These are phyloP conservation scores for Funneliformis geosporum DNA, from an alignment of 192 early-diverging fungal genomes.

Conservation along the genomic window DNA sequence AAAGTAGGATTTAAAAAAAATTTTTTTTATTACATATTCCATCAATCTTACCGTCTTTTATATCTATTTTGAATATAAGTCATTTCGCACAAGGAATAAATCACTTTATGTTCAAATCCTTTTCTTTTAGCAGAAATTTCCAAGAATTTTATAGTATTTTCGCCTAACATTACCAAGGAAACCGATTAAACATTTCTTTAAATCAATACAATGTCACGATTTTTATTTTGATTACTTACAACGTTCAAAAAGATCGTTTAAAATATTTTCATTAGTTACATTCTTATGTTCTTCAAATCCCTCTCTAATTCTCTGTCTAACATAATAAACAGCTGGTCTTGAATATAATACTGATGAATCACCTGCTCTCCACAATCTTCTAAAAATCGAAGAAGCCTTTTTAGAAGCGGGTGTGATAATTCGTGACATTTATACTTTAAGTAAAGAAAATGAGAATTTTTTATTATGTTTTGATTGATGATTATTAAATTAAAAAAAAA, in stretches of 20 bases:
- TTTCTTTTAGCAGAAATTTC: neutral
- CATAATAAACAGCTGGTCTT: slow-evolving; percentile 10
- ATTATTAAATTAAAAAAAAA: no score
- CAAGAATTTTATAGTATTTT: slow-evolving; percentile 15
- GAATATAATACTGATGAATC: slow-evolving; percentile 21
- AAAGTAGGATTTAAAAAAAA: neutral
- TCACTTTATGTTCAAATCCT: slow-evolving; percentile 13
- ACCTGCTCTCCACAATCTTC: slow-evolving; percentile 14
- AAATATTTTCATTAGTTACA: neutral
- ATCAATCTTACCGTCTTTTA: neutral
- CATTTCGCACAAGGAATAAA: slow-evolving; percentile 12
- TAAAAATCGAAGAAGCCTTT: neutral
- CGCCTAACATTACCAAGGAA: neutral
- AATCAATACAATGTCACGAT: neutral
- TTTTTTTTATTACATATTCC: neutral
- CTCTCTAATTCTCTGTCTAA: neutral
- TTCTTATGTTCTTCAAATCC: slow-evolving; percentile 20
- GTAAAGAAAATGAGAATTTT: no score
- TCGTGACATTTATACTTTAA: neutral
- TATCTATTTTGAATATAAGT: slow-evolving; percentile 16
- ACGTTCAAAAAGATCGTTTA: slow-evolving; percentile 23
- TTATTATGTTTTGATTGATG: no score
- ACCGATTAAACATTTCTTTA: neutral
- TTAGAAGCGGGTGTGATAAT: neutral
- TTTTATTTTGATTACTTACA: neutral